Evolutionary conservation across 2,329 filamentous ascomycete genomes (phyloP), one percentile per base, ranked within the genome.

Genomic region (Epichloe sylvatica): DNA sequence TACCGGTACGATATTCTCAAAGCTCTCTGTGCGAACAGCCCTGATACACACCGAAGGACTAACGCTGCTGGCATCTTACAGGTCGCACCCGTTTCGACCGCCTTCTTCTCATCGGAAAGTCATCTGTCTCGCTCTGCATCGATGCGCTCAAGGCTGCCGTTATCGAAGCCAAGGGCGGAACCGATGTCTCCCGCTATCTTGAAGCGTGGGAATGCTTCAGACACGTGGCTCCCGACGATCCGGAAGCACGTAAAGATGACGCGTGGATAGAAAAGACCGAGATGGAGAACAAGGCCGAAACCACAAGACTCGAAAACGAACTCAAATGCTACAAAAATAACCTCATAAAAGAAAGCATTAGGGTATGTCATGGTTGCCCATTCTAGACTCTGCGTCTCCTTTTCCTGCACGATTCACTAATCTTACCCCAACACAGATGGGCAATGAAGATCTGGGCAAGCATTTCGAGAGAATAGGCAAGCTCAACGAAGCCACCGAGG

Each of bases 321-420:
- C 73, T 98, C 19, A 90, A 89, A 65, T 84, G 83, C 1, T 97
- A 97, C 67, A 95, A 92, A 68, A 95, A 96, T 63, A 98, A 97
- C 60, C 70, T 97, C 41, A 89, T 98, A 59, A 95, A 96, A 64
- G 92, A 98, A 69, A 96, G 89, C 69, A 95, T 97, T 60, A 71
- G 90, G 57, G 89, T 94, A 73, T 43, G 53, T 49, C 8, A 17
- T 21, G 45, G 12, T 42, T 30, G 6, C 21, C 19, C 11, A 35
- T 40, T 25, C 15, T 3, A 36, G 21, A 23, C 17, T 37, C 8
- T 21, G 19, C 13, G n/a, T n/a, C 25, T 40, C 17, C 11, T 39
- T 41, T 15, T 8, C 30, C 6, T 48, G 30, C 3, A 43, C 13
- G 19, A n/a, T 4, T 6, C 37, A 5, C 35, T 17, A 45, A 33